Evolutionary conservation across 2,329 filamentous ascomycete species (phyloP).

Genomic region (Aspergillus brunneoviolaceus): DNA sequence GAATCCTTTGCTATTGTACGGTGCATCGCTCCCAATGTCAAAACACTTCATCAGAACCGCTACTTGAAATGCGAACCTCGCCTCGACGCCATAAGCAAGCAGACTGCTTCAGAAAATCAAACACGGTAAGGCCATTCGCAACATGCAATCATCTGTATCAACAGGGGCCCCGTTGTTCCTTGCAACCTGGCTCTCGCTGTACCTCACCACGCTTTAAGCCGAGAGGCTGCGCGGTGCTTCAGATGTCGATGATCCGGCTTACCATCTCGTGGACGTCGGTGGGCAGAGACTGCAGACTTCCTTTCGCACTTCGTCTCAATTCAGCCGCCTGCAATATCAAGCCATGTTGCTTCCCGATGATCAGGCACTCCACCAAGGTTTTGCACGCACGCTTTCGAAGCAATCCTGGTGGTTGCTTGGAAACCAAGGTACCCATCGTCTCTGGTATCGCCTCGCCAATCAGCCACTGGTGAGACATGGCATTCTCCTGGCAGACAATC

Average conservation of each 20-base stretch:
- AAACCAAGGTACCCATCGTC: constrained; percentile 12
- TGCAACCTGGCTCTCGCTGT: not conserved
- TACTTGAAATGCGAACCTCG: not conserved
- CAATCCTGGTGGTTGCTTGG: constrained; percentile 10
- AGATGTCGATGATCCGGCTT: not conserved
- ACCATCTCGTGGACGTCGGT: not conserved
- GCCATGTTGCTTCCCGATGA: constrained; percentile 8
- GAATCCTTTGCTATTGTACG: not conserved
- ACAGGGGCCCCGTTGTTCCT: not conserved
- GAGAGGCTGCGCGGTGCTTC: not conserved
- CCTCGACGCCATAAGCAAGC: not conserved
- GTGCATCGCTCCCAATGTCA: not conserved
- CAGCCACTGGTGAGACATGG: constrained; percentile 21
- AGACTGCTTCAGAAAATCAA: not conserved
- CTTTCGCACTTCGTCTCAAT: not conserved
- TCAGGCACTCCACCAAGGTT: constrained; percentile 3
- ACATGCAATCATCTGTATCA: not conserved
- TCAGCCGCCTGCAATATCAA: not conserved
- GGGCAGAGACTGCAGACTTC: not conserved
- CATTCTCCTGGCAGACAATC: constrained; percentile 24
- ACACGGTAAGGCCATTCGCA: not conserved
- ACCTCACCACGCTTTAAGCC: not conserved
- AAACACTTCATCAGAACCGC: not conserved
- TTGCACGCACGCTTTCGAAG: constrained; percentile 16
- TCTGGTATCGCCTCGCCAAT: constrained; percentile 21